Evolutionary conservation across 2,329 filamentous ascomycete species (phyloP).

Genomic region (Blastomyces percursus): DNA sequence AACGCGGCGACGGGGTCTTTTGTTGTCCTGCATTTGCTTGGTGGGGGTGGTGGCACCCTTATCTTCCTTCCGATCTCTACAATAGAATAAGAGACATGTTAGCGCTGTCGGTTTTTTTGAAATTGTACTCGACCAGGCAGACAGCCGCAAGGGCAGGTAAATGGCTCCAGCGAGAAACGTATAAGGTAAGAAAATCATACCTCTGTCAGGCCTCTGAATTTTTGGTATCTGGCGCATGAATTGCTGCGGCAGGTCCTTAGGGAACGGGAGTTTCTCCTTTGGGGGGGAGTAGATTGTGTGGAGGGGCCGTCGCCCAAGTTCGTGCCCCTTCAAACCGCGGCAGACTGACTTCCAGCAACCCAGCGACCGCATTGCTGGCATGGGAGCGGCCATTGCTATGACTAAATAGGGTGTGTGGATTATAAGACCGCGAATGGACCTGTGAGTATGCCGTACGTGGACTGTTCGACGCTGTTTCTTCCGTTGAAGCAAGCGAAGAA

Average conservation of each 20-base stretch:
- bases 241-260: constrained; percentile 31
- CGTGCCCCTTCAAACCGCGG: constrained; percentile 44
- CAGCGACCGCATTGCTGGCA: constrained; percentile 52
- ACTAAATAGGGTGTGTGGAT: constrained; percentile 11
- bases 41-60: constrained; percentile 43
- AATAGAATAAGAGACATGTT: background rate
- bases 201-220: constrained; percentile 28
- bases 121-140: background rate
- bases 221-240: constrained; percentile 35
- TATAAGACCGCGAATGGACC: constrained; percentile 10
- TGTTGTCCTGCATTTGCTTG: constrained; percentile 41
- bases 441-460: constrained; percentile 13
- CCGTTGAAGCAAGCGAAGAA: background rate
- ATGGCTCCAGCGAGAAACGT: background rate
- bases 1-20: constrained; percentile 57
- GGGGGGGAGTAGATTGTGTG: constrained; percentile 38
- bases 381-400: constrained; percentile 46
- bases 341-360: constrained; percentile 58
- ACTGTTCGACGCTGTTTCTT: background rate
- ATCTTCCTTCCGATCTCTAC: constrained; percentile 38
- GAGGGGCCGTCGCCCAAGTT: constrained; percentile 38
- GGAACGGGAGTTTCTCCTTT: constrained; percentile 31
- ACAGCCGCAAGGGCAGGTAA: background rate
- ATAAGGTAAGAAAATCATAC: constrained; percentile 19
- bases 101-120: background rate